Evolutionary conservation across 208 protist genomes (phyloP).

Genomic region (Trypanosoma platydactyli): DNA sequence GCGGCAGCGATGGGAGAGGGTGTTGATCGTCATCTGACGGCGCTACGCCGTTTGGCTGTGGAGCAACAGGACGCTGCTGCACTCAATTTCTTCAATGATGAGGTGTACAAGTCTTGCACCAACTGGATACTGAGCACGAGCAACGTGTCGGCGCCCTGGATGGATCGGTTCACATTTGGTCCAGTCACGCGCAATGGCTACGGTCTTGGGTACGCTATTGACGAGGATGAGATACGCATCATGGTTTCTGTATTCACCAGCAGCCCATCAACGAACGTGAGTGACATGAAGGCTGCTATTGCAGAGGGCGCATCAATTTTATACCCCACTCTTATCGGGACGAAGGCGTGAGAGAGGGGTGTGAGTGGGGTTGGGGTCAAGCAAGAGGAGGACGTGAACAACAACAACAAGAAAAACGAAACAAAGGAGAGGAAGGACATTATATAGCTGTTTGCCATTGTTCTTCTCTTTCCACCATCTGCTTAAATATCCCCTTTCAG

Average conservation of each 20-base stretch:
- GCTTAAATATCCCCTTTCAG: not conserved
- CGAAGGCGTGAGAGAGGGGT: not conserved
- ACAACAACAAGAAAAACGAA: constrained; percentile 15
- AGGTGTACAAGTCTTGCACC: constrained; percentile 50
- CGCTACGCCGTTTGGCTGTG: constrained; percentile 73
- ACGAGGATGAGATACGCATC: constrained; percentile 81
- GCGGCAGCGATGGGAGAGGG: constrained; percentile 75
- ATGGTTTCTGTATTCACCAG: constrained; percentile 83
- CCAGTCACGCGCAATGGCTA: constrained; percentile 87
- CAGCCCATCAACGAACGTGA: constrained; percentile 67
- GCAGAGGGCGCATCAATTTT: constrained; percentile 5
- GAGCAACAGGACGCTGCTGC: constrained; percentile 62
- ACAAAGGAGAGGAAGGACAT: constrained; percentile 12
- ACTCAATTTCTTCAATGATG: constrained; percentile 83
- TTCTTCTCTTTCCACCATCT: no score
- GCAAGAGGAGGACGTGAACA: not conserved
- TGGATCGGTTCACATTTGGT: constrained; percentile 84
- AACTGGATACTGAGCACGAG: constrained; percentile 62
- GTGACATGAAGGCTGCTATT: constrained; percentile 51
- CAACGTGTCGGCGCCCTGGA: constrained; percentile 70
- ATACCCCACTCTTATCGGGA: not conserved
- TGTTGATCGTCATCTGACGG: constrained; percentile 89
- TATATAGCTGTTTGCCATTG: not conserved
- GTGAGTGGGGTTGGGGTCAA: not conserved
- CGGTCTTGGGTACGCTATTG: constrained; percentile 91